phyloP scores from a whole-genome alignment of 1,284 basidiomycete genomes.

The Porogramme epimiltina region DNA sequence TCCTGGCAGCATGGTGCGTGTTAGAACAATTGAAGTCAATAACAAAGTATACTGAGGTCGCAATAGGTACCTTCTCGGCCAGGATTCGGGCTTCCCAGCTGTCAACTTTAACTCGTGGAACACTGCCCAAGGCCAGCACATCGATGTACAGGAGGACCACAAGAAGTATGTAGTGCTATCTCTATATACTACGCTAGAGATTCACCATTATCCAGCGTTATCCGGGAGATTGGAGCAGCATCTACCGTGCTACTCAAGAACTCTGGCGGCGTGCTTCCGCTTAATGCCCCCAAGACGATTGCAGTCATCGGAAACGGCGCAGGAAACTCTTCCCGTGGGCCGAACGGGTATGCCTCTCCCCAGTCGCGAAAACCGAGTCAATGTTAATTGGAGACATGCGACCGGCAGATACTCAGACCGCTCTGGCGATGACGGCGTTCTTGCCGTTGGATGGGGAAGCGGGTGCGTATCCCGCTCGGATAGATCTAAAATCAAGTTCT shows the following conservation, averaged over 20 bases:
- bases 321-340: slow-evolving; percentile 55
- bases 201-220: slow-evolving; percentile 42
- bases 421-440: slow-evolving; percentile 34
- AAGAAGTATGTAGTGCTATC: slow-evolving; percentile 40
- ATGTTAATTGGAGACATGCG: background rate
- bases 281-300: slow-evolving; percentile 53
- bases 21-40: background rate
- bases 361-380: background rate
- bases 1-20: slow-evolving; percentile 65
- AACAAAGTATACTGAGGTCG: too few relatives aligned
- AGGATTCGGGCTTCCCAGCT: slow-evolving; percentile 60
- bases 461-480: slow-evolving; percentile 37
- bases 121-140: slow-evolving; percentile 18
- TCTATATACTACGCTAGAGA: background rate
- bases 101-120: slow-evolving; percentile 43
- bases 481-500: background rate
- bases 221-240: slow-evolving; percentile 68
- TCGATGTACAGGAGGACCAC: slow-evolving; percentile 53
- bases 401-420: slow-evolving; percentile 36
- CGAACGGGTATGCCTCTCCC: slow-evolving; percentile 48
- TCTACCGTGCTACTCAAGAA: slow-evolving; percentile 81
- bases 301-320: slow-evolving; percentile 68
- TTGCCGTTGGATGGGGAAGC: slow-evolving; percentile 64
- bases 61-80: slow-evolving; percentile 56
- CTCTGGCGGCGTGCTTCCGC: slow-evolving; percentile 52